Evolutionary conservation across 78 protist genomes (phyloP), one percentile per base, ranked within the genome.

Genomic region (Emiliania huxleyi): DNA sequence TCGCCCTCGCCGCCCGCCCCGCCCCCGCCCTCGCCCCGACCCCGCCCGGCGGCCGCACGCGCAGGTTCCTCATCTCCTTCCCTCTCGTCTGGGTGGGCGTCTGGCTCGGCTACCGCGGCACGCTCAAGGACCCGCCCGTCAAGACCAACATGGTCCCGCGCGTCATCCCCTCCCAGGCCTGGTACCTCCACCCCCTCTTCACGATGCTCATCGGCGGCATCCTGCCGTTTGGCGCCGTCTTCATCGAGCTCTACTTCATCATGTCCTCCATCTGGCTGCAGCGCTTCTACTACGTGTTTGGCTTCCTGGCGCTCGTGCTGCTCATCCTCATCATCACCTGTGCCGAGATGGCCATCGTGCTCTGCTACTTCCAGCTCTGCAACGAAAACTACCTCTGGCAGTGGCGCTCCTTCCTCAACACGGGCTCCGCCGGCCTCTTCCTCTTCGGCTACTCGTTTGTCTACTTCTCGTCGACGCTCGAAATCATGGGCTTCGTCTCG

Each of bases 1-100:
- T n/a, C n/a, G n/a, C n/a, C n/a, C n/a, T n/a, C n/a, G n/a, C n/a
- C n/a, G n/a, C n/a, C n/a, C n/a, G n/a, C n/a, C n/a, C n/a, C n/a
- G n/a, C n/a, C n/a, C n/a, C n/a, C n/a, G n/a, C n/a, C n/a, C n/a
- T n/a, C n/a, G n/a, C n/a, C n/a, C n/a, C n/a, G n/a, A n/a, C n/a
- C n/a, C n/a, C n/a, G n/a, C n/a, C n/a, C n/a, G n/a, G n/a, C n/a
- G n/a, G n/a, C n/a, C n/a, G n/a, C n/a, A n/a, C n/a, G n/a, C n/a
- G n/a, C n/a, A n/a, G n/a, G n/a, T 95, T 98, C 71, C 94, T 93
- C 69, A 94, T 98, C 91, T 98, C 99, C 23, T 97, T 97, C 12
- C 99, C 99, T 56, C 96, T 98, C n/a, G 97, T 96, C 44, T 97
- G 97, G 91, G 37, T 96, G 43, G 99, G 99, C 25, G 88, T 97